Evolutionary conservation across 228 moss, liverwort and hornwort species (phyloP).

Genomic region (Sphagnum magellanicum): DNA sequence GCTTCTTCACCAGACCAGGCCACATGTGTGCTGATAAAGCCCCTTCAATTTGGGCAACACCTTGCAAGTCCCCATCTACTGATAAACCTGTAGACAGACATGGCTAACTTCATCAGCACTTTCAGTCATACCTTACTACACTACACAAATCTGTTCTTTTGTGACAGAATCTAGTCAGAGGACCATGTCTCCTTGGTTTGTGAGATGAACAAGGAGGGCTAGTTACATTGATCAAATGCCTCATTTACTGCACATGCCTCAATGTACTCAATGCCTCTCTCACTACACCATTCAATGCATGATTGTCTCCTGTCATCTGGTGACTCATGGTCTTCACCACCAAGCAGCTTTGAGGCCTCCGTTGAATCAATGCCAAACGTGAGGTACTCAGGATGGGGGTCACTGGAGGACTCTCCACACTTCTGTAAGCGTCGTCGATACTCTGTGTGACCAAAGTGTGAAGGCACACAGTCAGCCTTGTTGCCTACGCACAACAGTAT

Average conservation of each 20-base stretch:
- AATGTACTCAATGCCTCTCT: constrained; percentile 87
- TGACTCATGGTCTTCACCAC: constrained; percentile 38
- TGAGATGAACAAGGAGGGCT: too few species aligned
- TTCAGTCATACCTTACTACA: too few species aligned
- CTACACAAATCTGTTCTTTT: too few species aligned
- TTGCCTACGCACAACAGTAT: constrained; percentile 86
- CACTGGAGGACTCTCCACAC: constrained; percentile 86
- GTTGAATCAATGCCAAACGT: constrained; percentile 80
- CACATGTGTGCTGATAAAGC: constrained; percentile 98
- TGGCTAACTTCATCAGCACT: too few species aligned
- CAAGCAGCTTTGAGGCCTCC: constrained; percentile 73
- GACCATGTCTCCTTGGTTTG: too few species aligned
- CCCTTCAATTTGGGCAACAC: constrained; percentile 69
- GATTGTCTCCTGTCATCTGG: constrained; percentile 53
- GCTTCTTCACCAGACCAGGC: constrained; percentile 88
- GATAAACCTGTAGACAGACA: constrained; percentile 61
- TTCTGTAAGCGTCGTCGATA: constrained; percentile 83
- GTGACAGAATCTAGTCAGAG: too few species aligned
- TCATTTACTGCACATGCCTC: constrained; percentile 90
- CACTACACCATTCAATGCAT: constrained; percentile 86
- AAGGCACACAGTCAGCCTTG: constrained; percentile 85
- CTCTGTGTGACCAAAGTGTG: constrained; percentile 82
- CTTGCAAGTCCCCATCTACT: constrained; percentile 95
- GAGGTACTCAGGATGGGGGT: constrained; percentile 91
- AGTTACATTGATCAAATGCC: constrained; percentile 80